Base-by-base conservation (phyloP, 2,329 filamentous ascomycete genomes). In the Aciculosporium take region DNA sequence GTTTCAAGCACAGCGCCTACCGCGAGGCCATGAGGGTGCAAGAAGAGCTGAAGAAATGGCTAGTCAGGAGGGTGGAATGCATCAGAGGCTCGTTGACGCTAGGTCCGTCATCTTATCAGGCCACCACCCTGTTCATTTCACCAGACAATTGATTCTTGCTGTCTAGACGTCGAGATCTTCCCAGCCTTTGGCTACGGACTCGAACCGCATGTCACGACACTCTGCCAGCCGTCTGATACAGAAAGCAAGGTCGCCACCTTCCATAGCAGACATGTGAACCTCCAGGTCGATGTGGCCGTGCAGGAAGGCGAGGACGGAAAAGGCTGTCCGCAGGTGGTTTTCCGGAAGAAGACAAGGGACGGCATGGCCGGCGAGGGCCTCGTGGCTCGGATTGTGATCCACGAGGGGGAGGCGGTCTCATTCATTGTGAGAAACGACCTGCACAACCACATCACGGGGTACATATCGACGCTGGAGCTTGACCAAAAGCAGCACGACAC, bases 101-200 rank as follows among this genome's bases (percentile, higher is more conserved):
- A 20, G 70, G 71, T 75, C 50, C 21, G 34, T 36, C 21, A 37
- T 39, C 30, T 13, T n/a, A n/a, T n/a, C n/a, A n/a, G n/a, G n/a
- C n/a, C n/a, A n/a, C n/a, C n/a, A n/a, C n/a, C n/a, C n/a, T n/a
- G n/a, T 21, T 13, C 5, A 13, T 5, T 10, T 12, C 5, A 13
- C 12, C 29, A 5, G 13, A 17, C 2, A 18, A 17, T n/a, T 40
- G 15, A 40, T 18, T 27, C 18, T 23, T 23, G 17, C 20, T 34
- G 27, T 42, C 7, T 44, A 69, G 74, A 82, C 36, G 64, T 86
- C 7, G 79, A 85, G 48, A 64, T 86, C 10, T 84, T 84, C 48
- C 82, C 82, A 1, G 75, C 79, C 1, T 82, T 84, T 54, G 74
- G 79, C 48, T 87, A 86, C 53, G 81, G 78, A 3, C 66, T 67